A percentile compares a stretch with the other conserved stretches of the same genome.
These are phyloP conservation scores for Agaricus sinodeliciosus DNA, from an alignment of 768 basidiomycete species.

Conservation along the genomic window DNA sequence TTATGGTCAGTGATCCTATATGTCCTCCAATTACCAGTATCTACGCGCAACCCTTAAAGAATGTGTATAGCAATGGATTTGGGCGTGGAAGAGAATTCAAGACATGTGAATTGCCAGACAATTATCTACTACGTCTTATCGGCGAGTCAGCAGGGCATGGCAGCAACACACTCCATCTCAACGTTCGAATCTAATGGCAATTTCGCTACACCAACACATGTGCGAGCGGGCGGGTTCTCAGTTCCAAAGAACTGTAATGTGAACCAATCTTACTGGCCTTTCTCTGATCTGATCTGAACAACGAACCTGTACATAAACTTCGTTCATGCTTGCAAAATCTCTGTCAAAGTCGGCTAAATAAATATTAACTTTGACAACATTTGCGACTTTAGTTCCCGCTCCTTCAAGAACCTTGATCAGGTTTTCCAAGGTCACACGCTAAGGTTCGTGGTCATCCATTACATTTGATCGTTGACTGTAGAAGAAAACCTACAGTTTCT, in stretches of 20 bases:
- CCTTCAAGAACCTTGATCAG: constrained; percentile 31
- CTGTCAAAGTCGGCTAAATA: constrained; percentile 31
- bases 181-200: constrained; percentile 49
- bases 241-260: constrained; percentile 38
- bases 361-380: constrained; percentile 36
- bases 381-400: constrained; percentile 31
- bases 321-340: constrained; percentile 33
- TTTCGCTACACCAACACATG: constrained; percentile 50
- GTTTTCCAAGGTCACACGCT: constrained; percentile 35
- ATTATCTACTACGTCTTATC: too few relatives aligned
- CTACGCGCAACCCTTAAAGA: too few relatives aligned
- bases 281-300: neutral
- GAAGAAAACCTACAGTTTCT: constrained; percentile 9
- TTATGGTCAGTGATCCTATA: too few relatives aligned
- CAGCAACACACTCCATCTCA: constrained; percentile 59
- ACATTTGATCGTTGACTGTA: neutral
- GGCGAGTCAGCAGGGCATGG: constrained; percentile 7
- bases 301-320: constrained; percentile 29
- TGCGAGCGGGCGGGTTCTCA: constrained; percentile 44
- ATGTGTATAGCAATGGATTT: too few relatives aligned
- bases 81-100: too few relatives aligned
- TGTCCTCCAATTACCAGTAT: too few relatives aligned
- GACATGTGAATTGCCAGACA: too few relatives aligned
- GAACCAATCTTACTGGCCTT: too few relatives aligned
- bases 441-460: neutral